These are phyloP conservation scores for Lophium mytilinum DNA, from an alignment of 495 filamentous ascomycete genomes.

Conservation along the genomic window DNA sequence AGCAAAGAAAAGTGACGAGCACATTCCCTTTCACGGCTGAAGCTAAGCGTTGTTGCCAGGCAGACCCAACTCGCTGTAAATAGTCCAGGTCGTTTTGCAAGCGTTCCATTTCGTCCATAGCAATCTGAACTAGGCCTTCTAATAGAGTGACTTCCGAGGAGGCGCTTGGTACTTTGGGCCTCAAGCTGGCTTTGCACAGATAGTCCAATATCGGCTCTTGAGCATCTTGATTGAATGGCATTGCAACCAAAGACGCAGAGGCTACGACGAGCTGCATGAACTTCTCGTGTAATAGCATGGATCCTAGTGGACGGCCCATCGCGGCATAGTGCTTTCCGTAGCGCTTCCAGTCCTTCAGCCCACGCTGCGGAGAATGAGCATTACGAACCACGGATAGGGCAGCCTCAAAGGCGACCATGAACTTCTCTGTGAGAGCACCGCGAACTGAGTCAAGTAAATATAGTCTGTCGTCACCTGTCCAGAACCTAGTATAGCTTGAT, in stretches of 20 bases:
- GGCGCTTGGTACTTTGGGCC: background rate
- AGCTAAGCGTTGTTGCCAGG: constrained; percentile 80
- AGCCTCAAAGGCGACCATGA: constrained; percentile 75
- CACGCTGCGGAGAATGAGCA: constrained; percentile 39
- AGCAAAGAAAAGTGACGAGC: constrained; percentile 78
- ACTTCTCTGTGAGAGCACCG: constrained; percentile 68
- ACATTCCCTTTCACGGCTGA: constrained; percentile 76
- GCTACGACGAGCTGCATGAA: constrained; percentile 79
- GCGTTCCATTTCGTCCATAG: constrained; percentile 70
- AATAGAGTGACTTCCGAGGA: constrained; percentile 36
- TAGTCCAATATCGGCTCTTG: constrained; percentile 64
- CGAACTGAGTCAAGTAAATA: constrained; percentile 60
- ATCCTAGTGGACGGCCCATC: constrained; percentile 70
- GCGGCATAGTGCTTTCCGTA: constrained; percentile 75
- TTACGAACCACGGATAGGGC: constrained; percentile 79
- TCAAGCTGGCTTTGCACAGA: constrained; percentile 47
- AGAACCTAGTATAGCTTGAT: constrained; percentile 67
- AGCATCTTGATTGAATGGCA: constrained; percentile 50
- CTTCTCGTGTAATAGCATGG: constrained; percentile 81
- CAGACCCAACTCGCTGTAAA: constrained; percentile 63
- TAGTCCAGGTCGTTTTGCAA: constrained; percentile 89
- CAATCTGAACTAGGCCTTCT: constrained; percentile 64
- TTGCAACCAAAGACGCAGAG: constrained; percentile 61
- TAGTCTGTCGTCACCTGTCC: constrained; percentile 62
- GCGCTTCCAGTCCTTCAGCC: constrained; percentile 68